Base-by-base conservation (phyloP, 805 yeast genomes). In the Torulaspora indica region DNA sequence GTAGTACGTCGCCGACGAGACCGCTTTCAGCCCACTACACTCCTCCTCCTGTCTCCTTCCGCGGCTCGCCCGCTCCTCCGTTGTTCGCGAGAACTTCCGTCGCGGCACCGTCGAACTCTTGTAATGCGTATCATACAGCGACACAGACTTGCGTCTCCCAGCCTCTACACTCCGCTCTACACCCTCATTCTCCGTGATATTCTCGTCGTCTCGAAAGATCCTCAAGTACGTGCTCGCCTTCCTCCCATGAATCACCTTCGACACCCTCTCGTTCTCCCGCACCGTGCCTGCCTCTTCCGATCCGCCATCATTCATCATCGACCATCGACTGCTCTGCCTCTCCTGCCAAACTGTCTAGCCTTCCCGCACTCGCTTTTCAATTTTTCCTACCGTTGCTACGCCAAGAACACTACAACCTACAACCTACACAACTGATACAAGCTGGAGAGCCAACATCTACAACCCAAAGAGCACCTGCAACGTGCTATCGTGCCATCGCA, bases 1-100 rank as follows among this genome's bases (percentile, higher is more conserved):
- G 45, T 79, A 74, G 57, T 81, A 82, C 0, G 86, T 80, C 0
- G 87, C 88, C 1, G 84, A 78, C 0, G 85, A 78, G 0, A 80
- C 76, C 0, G 86, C 85, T 46, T 81, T 82, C 35, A 78, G 53
- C 0, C 64, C 25, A 25, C 27, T 27, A n/a, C 28, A n/a, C 6
- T 37, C 35, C 9, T 36, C 43, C 13, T 38, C 33, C 5, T 15
- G 32, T 17, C 30, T 27, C 32, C 28, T 37, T 12, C 15, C 40
- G 31, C 33, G 20, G 8, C 17, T n/a, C 40, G n/a, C 28, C 35
- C 34, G 20, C 14, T 29, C 34, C 12, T 46, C 44, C 31, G 39
- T 42, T 8, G 51, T 43, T 15, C 52, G 27, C 8, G 48, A 45
- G 17, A 46, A 42, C 30, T 48, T 48, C 35, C 52, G 30, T 18